Evolutionary conservation across 768 basidiomycete species (phyloP).

Genomic region (Rickenella mellea): DNA sequence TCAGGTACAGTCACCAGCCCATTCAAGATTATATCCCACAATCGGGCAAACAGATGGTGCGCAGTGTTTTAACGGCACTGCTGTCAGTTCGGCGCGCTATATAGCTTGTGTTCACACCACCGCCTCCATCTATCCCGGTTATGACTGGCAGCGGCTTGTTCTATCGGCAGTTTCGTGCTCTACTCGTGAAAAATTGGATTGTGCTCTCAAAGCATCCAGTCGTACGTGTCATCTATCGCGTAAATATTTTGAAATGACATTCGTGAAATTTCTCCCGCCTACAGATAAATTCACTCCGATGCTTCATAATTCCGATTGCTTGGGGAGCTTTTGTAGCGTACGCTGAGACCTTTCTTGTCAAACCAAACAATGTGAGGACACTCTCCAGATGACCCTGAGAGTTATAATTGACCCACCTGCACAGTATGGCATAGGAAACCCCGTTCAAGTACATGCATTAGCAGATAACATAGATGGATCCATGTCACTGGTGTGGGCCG

Average conservation of each 20-base stretch:
- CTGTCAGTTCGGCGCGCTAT: no score
- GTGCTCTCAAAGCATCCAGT: constrained; percentile 55
- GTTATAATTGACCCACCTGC: neutral
- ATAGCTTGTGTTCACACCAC: no score
- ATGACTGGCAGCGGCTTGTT: no score
- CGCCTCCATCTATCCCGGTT: no score
- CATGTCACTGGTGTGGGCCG: constrained; percentile 54
- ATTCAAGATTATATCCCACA: no score
- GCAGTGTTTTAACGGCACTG: no score
- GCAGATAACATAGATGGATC: constrained; percentile 42
- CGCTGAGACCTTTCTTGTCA: constrained; percentile 50
- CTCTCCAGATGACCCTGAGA: neutral
- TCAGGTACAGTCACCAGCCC: no score
- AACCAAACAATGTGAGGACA: constrained; percentile 48
- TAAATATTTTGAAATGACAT: no score
- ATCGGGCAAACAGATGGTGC: no score
- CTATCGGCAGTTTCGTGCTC: constrained; percentile 48
- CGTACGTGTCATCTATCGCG: no score
- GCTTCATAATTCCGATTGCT: constrained; percentile 53
- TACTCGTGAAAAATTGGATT: constrained; percentile 72
- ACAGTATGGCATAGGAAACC: constrained; percentile 57
- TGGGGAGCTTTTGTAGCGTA: constrained; percentile 60
- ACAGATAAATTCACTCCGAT: constrained; percentile 51
- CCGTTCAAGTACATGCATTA: constrained; percentile 39
- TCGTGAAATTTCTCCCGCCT: no score